Evolutionary conservation across 1,284 basidiomycete genomes (phyloP).

Genomic region (Anthracocystis setariae): DNA sequence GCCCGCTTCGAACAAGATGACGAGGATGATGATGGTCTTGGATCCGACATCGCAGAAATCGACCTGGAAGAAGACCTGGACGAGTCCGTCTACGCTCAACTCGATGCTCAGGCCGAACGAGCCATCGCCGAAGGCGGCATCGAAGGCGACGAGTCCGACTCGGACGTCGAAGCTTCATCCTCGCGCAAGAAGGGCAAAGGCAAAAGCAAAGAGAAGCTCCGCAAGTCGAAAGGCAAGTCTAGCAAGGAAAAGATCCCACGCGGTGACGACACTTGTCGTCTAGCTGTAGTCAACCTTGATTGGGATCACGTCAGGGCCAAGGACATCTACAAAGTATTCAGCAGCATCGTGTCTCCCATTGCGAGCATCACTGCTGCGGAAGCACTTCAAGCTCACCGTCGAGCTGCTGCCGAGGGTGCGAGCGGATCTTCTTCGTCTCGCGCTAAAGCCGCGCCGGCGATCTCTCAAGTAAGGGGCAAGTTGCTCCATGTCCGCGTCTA

Average conservation of each 20-base stretch:
- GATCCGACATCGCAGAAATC: slow-evolving; percentile 69
- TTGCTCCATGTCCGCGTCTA: slow-evolving; percentile 75
- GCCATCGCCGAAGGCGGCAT: slow-evolving; percentile 49
- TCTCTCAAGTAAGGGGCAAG: slow-evolving; percentile 50
- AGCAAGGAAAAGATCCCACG: slow-evolving; percentile 44
- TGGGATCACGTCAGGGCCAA: slow-evolving; percentile 95
- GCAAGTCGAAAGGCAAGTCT: slow-evolving; percentile 68
- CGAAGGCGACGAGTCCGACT: slow-evolving; percentile 38
- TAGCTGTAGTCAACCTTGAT: slow-evolving; percentile 95
- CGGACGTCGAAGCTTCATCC: slow-evolving; percentile 65
- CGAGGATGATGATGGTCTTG: slow-evolving; percentile 44
- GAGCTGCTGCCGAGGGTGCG: slow-evolving; percentile 10
- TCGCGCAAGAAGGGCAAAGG: slow-evolving; percentile 66
- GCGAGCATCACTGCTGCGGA: slow-evolving; percentile 48
- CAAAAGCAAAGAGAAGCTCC: slow-evolving; percentile 35
- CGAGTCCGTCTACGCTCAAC: slow-evolving; percentile 73
- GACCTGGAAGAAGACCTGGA: slow-evolving; percentile 78
- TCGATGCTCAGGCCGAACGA: slow-evolving; percentile 77
- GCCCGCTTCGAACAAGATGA: slow-evolving; percentile 38
- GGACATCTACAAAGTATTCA: slow-evolving; percentile 92
- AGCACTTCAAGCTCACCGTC: slow-evolving; percentile 28
- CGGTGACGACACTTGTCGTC: slow-evolving; percentile 70
- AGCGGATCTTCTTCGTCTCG: slow-evolving; percentile 15
- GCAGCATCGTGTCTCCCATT: slow-evolving; percentile 77
- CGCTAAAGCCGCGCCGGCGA: slow-evolving; percentile 34